Base-by-base conservation (phyloP, 2,329 filamentous ascomycete genomes). In the Colletotrichum shisoi region DNA sequence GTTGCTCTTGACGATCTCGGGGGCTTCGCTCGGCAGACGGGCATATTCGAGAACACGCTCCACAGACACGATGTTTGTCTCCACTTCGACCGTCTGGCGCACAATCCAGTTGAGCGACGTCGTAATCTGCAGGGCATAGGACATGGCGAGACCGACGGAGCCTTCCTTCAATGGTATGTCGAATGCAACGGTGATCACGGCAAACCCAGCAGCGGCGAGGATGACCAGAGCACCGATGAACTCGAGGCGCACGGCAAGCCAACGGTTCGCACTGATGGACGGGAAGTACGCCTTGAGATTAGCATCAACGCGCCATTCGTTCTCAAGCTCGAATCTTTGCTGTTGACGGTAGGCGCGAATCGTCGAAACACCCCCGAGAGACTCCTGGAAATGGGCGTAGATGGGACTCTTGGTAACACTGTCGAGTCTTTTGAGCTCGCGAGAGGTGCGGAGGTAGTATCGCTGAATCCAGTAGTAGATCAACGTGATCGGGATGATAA, bases 51-150 rank as follows among this genome's bases (percentile, higher is more conserved):
- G 88, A 54, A 99, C 94, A 75, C 95, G 91, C 84, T 99, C 95
- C 44, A 99, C 95, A 11, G 94, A 97, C 52, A 99, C 94, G 74
- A 99, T 99, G 79, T 99, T 99, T n/a, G 94, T 98, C 83, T 99
- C 96, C n/a, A 99, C 95, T 79, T 99, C 96, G 40, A 99, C 95
- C 0, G 94, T 97, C 80, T 99, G 95, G 67, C 96, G 89, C 58
- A 99, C 95, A 74, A 99, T 97, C 95, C 95, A 99, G 82, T 98
- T 99, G 74, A 99, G 86, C 42, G 94, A 97, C 72, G 94, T 92
- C 1, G 95, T 99, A 75, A 99, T 98, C 81, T 97, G 93, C 70
- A 99, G 85, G 45, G 94, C 95, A 79, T 98, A 97, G 53, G 94
- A 97, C 93, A 99, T 97, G 70, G 92, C 89, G 74, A 99, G 83